These are phyloP conservation scores for Rhododendron ferrugineum DNA, from an alignment of 148 eudicot genomes.

Conservation along the genomic window DNA sequence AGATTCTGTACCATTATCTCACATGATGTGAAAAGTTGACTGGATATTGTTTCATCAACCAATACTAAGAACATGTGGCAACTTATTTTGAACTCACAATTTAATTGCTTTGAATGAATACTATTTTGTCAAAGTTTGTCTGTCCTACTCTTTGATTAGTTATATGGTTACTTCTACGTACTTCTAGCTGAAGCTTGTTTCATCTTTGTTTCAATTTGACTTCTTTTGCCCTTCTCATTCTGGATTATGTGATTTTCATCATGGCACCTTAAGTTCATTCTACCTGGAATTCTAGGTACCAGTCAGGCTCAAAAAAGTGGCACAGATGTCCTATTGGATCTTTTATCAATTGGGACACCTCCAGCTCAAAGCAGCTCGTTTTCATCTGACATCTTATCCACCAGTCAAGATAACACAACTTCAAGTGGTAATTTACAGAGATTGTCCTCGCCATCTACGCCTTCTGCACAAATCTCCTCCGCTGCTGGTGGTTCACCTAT, in stretches of 20 bases:
- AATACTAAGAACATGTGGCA: conserved; percentile 3
- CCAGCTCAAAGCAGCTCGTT: conserved; percentile 52
- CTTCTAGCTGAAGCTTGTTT: background rate
- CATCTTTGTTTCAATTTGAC: background rate
- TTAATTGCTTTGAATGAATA: background rate
- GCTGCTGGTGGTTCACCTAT: conserved; percentile 47
- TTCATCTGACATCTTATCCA: conserved; percentile 50
- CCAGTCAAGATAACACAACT: conserved; percentile 44
- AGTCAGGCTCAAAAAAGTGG: conserved; percentile 63
- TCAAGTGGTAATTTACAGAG: conserved; percentile 34
- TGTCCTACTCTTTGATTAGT: background rate
- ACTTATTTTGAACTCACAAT: background rate
- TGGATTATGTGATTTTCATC: background rate
- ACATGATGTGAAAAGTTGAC: background rate
- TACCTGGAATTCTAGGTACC: conserved; percentile 43
- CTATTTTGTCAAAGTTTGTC: background rate
- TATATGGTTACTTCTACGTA: background rate
- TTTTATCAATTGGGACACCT: conserved; percentile 76
- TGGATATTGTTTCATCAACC: background rate
- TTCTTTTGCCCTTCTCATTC: background rate
- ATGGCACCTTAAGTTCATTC: background rate
- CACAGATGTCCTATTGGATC: conserved; percentile 79
- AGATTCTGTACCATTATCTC: background rate
- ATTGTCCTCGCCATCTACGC: conserved; percentile 46
- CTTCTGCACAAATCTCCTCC: conserved; percentile 39